These are phyloP conservation scores for Aegilops umbellulata DNA, from an alignment of 176 grass and related monocot genomes.

Conservation along the genomic window DNA sequence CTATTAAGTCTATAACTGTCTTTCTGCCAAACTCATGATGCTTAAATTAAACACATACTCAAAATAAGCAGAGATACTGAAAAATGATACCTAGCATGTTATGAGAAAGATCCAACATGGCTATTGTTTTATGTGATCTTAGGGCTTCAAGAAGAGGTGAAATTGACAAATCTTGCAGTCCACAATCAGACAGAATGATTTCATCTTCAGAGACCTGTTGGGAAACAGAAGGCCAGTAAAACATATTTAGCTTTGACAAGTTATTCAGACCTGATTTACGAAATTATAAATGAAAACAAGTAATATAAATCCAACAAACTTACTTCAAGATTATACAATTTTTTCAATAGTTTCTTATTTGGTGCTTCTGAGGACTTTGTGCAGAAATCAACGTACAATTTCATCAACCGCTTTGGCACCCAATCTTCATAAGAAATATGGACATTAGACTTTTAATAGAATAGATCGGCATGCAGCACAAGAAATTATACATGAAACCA, in stretches of 20 bases:
- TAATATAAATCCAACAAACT: constrained; percentile 29
- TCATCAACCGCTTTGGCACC: constrained; percentile 92
- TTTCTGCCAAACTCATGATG: neutral
- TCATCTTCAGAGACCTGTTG: constrained; percentile 95
- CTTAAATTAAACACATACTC: neutral
- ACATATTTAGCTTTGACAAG: constrained; percentile 30
- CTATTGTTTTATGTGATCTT: constrained; percentile 79
- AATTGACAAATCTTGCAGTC: constrained; percentile 75
- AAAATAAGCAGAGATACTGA: neutral
- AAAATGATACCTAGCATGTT: constrained; percentile 78
- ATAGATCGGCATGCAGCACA: constrained; percentile 9
- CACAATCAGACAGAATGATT: constrained; percentile 87
- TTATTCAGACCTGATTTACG: constrained; percentile 24
- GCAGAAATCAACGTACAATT: constrained; percentile 89
- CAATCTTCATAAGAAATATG: constrained; percentile 46
- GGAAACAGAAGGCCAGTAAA: constrained; percentile 24
- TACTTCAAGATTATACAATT: constrained; percentile 92
- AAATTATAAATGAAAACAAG: constrained; percentile 25
- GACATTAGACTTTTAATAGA: neutral
- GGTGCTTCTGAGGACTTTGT: constrained; percentile 70
- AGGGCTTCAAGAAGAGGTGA: constrained; percentile 78
- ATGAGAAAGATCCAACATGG: constrained; percentile 94
- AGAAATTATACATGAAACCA: neutral
- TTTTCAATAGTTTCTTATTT: constrained; percentile 67
- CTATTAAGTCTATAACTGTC: constrained; percentile 9